These are phyloP conservation scores for Ganoderma lucidum DNA, from an alignment of 1,284 basidiomycete species.

Conservation along the genomic window DNA sequence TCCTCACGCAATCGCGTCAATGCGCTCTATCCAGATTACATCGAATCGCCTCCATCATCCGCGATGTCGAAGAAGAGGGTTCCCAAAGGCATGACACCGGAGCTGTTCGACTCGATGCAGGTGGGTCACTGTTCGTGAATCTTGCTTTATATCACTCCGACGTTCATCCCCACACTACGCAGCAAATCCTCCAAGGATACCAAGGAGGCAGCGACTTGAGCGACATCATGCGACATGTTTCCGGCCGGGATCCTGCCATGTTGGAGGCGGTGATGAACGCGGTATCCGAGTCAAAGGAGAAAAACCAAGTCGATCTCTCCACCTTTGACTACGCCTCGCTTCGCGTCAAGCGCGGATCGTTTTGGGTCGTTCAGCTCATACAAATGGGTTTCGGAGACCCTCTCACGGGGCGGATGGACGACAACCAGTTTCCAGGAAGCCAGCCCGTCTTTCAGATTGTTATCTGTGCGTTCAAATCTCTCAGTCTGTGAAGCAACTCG, in stretches of 20 bases:
- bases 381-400: conserved; percentile 28
- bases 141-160: background rate
- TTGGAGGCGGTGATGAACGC: conserved; percentile 19
- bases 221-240: conserved; percentile 25
- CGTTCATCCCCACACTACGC: background rate
- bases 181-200: conserved; percentile 15
- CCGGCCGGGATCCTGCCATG: conserved; percentile 19
- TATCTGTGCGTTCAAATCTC: conserved; percentile 39
- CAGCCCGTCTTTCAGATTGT: conserved; percentile 36
- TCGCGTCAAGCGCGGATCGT: conserved; percentile 39
- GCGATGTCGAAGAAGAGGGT: background rate
- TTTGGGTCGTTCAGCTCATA: conserved; percentile 44
- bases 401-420: background rate
- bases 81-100: conserved; percentile 11
- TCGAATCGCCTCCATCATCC: background rate
- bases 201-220: conserved; percentile 12
- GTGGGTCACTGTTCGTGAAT: background rate
- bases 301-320: conserved; percentile 31
- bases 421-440: conserved; percentile 30
- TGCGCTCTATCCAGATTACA: background rate
- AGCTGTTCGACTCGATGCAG: conserved; percentile 13
- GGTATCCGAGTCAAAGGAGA: conserved; percentile 3
- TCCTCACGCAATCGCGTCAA: background rate
- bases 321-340: conserved; percentile 39
- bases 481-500: background rate